Evolutionary conservation across 305 asterid species (phyloP).

Genomic region (Solanum hybrid): DNA sequence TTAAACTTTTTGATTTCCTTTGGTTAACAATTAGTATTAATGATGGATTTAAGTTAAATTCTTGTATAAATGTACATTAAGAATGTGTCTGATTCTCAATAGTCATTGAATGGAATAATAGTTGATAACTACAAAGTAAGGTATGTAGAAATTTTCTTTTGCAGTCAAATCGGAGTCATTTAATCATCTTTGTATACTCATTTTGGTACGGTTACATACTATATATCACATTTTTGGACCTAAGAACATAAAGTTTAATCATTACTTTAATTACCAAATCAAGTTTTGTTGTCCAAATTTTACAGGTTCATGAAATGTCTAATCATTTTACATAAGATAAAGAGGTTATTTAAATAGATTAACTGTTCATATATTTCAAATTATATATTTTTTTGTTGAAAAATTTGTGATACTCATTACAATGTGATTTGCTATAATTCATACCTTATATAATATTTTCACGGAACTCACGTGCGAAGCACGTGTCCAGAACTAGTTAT

Average conservation of each 20-base stretch:
- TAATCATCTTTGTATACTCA: background rate
- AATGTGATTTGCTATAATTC: too few relatives aligned
- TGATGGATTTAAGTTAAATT: background rate
- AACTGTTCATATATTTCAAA: too few relatives aligned
- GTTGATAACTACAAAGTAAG: background rate
- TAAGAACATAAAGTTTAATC: background rate
- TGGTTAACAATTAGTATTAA: background rate
- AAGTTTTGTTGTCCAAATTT: background rate
- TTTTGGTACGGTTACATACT: too few relatives aligned
- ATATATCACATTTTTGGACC: background rate
- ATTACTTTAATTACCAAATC: background rate
- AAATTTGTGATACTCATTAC: too few relatives aligned
- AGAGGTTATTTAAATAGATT: too few relatives aligned
- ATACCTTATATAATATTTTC: too few relatives aligned
- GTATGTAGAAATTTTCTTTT: background rate
- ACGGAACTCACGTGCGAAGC: too few relatives aligned
- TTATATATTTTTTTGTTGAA: too few relatives aligned
- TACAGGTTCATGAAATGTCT: background rate
- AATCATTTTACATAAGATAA: too few relatives aligned
- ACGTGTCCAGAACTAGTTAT: too few relatives aligned
- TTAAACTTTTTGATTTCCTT: background rate
- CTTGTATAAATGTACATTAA: background rate
- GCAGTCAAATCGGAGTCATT: background rate
- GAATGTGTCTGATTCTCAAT: background rate
- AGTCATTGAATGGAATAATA: background rate